phyloP scores from a whole-genome alignment of 768 basidiomycete genomes.

The Termitomyces sp. region DNA sequence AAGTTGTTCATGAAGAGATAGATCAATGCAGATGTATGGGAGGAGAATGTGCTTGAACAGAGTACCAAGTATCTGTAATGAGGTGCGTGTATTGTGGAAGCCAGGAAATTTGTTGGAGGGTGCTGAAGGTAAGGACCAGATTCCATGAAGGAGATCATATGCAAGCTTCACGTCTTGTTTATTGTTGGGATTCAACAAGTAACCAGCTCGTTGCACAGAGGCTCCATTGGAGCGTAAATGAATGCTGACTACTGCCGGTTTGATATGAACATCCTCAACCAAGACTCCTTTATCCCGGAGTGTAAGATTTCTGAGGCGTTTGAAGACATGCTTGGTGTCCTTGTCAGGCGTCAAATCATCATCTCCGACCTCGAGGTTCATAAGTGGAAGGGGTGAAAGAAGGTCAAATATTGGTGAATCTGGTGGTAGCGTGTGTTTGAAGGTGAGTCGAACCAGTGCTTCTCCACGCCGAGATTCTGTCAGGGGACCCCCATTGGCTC shows the following conservation, averaged over 20 bases:
- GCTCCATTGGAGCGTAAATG: constrained; percentile 19
- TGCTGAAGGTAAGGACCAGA: constrained; percentile 22
- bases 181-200: constrained; percentile 23
- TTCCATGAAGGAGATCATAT: constrained; percentile 19
- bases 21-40: no score
- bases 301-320: constrained; percentile 25
- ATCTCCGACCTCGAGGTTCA: constrained; percentile 27
- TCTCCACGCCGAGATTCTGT: constrained; percentile 23
- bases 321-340: constrained; percentile 32
- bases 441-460: constrained; percentile 21
- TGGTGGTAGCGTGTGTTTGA: constrained; percentile 13
- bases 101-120: constrained; percentile 6
- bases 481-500: no score
- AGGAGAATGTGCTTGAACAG: no score
- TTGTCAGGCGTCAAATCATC: constrained; percentile 32
- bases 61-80: constrained; percentile 20
- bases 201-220: constrained; percentile 8
- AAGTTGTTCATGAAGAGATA: no score
- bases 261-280: constrained; percentile 23
- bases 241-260: constrained; percentile 14
- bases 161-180: constrained; percentile 27
- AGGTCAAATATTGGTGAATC: constrained; percentile 18
- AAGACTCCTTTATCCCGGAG: constrained; percentile 22
- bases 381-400: constrained; percentile 15
- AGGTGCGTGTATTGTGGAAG: constrained; percentile 15